Evolutionary conservation across 768 basidiomycete species (phyloP).

Genomic region (Suillus paluster): DNA sequence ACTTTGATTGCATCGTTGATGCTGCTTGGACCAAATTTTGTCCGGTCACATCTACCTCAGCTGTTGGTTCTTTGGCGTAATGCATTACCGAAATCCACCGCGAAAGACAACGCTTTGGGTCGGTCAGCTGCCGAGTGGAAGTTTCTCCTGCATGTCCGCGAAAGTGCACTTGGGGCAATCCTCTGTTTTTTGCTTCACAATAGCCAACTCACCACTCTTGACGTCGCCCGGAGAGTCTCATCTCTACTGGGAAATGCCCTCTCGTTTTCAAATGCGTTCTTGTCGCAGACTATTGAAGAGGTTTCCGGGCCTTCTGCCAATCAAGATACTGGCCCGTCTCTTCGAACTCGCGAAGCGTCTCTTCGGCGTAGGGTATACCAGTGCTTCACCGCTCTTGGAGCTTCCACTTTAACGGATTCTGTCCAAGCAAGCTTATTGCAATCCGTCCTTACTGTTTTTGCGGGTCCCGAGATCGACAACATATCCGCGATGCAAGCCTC

Average conservation of each 20-base stretch:
- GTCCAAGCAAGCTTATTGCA: slow-evolving; percentile 84
- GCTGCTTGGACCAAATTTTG: slow-evolving; percentile 92
- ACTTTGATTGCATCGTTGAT: slow-evolving; percentile 88
- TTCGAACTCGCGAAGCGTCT: slow-evolving; percentile 81
- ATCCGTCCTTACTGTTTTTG: slow-evolving; percentile 80
- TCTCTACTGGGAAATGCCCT: slow-evolving; percentile 88
- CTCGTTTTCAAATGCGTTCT: slow-evolving; percentile 86
- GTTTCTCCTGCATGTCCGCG: slow-evolving; percentile 89
- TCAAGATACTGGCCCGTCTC: slow-evolving; percentile 47
- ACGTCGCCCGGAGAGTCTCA: slow-evolving; percentile 87
- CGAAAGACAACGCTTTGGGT: slow-evolving; percentile 74
- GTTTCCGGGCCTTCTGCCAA: slow-evolving; percentile 46
- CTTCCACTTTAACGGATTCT: slow-evolving; percentile 77
- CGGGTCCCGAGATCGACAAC: slow-evolving; percentile 82
- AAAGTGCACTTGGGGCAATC: slow-evolving; percentile 88
- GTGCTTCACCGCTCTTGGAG: slow-evolving; percentile 84
- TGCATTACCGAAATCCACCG: slow-evolving; percentile 92
- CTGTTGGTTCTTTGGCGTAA: slow-evolving; percentile 97
- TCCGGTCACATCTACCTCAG: slow-evolving; percentile 91
- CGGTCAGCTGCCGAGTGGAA: slow-evolving; percentile 83
- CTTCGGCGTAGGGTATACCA: slow-evolving; percentile 86
- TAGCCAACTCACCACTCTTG: slow-evolving; percentile 79
- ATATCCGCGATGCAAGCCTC: slow-evolving; percentile 90
- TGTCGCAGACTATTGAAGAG: slow-evolving; percentile 72
- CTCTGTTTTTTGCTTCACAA: slow-evolving; percentile 88